Base-by-base conservation (phyloP, 352 stramenopile species). In the Phytophthora pistaciae region DNA sequence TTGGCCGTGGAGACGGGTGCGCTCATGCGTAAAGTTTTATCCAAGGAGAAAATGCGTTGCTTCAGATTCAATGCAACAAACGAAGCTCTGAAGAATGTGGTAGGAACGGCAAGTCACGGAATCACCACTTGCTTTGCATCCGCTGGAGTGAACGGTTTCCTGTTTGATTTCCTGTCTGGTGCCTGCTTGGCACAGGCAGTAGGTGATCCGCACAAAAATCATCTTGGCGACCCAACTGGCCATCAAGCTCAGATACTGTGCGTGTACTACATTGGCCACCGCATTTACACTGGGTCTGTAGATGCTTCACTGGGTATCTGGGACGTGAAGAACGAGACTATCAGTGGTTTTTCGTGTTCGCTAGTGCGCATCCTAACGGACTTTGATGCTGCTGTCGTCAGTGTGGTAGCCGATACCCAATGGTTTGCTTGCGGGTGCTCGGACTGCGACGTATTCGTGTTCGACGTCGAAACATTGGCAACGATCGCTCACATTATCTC, bases 61-160 rank as follows among this genome's bases (percentile, higher is more conserved):
- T 95, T 94, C 55, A 58, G 75, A 5, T 95, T 95, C 66, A 95
- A 87, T 58, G 75, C 81, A 8, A 86, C 79, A 1, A 94, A 95
- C 27, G 82, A 91, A 59, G 74, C 78, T 18, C 56, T 93, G 38
- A 92, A 91, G 64, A 91, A 91, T 46, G 88, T 93, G 7, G 74
- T 95, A 9, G 88, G 85, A 2, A 88, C 82, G 20, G 83, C 86
- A 9, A 95, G 85, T 48, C 80, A 92, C 33, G 84, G 88, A 14
- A 73, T 92, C 5, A 70, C 75, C 8, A 95, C 83, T 4, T 91
- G 83, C 56, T 76, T 92, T 9, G 85, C 79, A 3, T 78, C 78
- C 21, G 75, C 79, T 9, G 82, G 83, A 6, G 36, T 86, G 27
- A 88, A 75, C 59, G 76, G 79, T 0, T 64, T 84, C 3, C 60